Evolutionary conservation across 2,329 filamentous ascomycete species (phyloP).

Genomic region (Calonectria hongkongensis): DNA sequence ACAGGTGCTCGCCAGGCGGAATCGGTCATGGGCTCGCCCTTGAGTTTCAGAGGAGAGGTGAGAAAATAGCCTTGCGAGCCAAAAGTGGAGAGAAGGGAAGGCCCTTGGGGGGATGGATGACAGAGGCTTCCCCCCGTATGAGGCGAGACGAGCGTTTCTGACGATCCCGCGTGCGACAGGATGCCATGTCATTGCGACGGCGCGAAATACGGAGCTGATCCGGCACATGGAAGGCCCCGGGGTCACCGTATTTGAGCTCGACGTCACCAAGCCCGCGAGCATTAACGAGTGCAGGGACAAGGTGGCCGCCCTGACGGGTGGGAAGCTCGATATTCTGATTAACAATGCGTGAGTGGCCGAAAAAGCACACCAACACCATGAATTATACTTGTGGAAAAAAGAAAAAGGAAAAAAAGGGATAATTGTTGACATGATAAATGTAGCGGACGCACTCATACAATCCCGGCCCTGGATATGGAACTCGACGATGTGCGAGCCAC

Average conservation of each 20-base stretch:
- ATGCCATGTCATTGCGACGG: constrained; percentile 74
- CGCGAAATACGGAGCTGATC: constrained; percentile 70
- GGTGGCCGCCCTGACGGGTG: constrained; percentile 69
- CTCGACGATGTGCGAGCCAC: constrained; percentile 71
- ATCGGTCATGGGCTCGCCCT: constrained; percentile 73
- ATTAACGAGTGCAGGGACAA: constrained; percentile 69
- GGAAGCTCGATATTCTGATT: constrained; percentile 74
- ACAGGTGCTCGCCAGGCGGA: constrained; percentile 74
- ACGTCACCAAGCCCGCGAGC: constrained; percentile 72
- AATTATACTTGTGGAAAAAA: background rate
- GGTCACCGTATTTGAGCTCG: constrained; percentile 70
- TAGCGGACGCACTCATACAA: constrained; percentile 69
- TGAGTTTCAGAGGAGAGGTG: constrained; percentile 72
- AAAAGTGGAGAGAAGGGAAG: background rate
- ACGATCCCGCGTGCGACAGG: constrained; percentile 41
- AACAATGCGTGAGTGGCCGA: constrained; percentile 72
- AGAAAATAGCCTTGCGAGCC: constrained; percentile 22
- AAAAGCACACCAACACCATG: too few species aligned
- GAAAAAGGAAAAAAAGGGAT: background rate
- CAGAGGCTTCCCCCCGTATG: background rate
- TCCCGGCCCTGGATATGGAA: constrained; percentile 71
- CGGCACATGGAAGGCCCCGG: constrained; percentile 66
- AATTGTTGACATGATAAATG: background rate
- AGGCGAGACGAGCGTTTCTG: background rate
- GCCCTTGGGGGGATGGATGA: too few species aligned